phyloP scores from a whole-genome alignment of 2,329 filamentous ascomycete species.

The Epicoccum nigrum region DNA sequence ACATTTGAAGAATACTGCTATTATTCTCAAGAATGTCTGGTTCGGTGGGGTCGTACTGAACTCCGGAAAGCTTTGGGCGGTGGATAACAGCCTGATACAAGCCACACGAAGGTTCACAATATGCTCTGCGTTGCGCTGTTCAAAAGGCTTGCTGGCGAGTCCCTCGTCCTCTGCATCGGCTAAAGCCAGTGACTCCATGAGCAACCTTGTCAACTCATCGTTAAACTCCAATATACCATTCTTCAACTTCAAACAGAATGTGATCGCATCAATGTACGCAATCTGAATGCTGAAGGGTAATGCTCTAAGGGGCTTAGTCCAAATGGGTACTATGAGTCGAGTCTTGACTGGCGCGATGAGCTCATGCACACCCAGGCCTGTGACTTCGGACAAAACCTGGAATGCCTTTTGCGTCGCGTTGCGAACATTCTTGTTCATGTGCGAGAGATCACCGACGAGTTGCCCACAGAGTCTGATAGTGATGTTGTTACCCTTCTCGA shows the following conservation, averaged over 20 bases:
- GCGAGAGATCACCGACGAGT: constrained; percentile 85
- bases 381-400: constrained; percentile 77
- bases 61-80: constrained; percentile 90
- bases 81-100: constrained; percentile 90
- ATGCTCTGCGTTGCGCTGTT: constrained; percentile 93
- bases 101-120: constrained; percentile 92
- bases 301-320: constrained; percentile 90
- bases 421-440: constrained; percentile 95
- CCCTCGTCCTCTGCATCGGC: constrained; percentile 95
- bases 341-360: constrained; percentile 90
- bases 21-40: constrained; percentile 68
- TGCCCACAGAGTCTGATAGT: constrained; percentile 80
- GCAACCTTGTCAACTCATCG: constrained; percentile 83
- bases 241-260: constrained; percentile 89
- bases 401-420: constrained; percentile 84
- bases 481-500: constrained; percentile 68
- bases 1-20: constrained; percentile 97
- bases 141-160: constrained; percentile 80
- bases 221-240: constrained; percentile 90
- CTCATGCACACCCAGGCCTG: constrained; percentile 82
- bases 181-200: constrained; percentile 91
- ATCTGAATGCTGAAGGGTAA: constrained; percentile 95
- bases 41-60: constrained; percentile 79
- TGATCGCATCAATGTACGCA: constrained; percentile 97
- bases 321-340: constrained; percentile 86